Percentiles rank a stretch among this genome's conserved stretches.
Evolutionary conservation across 148 eudicot genomes (phyloP).

Genomic region (Simmondsia chinensis): DNA sequence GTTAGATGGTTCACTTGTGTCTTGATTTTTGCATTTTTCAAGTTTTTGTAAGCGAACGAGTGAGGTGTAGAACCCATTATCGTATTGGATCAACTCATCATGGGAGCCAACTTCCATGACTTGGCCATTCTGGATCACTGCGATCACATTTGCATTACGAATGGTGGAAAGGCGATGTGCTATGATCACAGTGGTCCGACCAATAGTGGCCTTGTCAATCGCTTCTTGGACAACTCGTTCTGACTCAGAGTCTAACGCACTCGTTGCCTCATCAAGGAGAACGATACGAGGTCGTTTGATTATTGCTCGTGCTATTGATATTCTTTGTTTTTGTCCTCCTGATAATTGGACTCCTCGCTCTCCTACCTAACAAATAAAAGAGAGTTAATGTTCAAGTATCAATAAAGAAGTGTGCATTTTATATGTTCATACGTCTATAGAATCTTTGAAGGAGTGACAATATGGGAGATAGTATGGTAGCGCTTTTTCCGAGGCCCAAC

Average conservation of each 20-base stretch:
- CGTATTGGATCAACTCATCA: constrained; percentile 21
- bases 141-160: constrained; percentile 30
- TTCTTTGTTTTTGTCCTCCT: constrained; percentile 54
- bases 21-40: constrained; percentile 1
- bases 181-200: constrained; percentile 39
- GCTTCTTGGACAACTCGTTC: constrained; percentile 46
- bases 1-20: not conserved
- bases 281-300: constrained; percentile 38
- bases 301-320: constrained; percentile 49
- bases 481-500: too few species aligned
- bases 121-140: constrained; percentile 31
- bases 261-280: too few species aligned
- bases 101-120: constrained; percentile 29
- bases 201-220: constrained; percentile 29
- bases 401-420: too few species aligned
- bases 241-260: constrained; percentile 44
- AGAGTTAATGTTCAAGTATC: too few species aligned
- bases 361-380: constrained; percentile 39
- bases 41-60: constrained; percentile 28
- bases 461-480: too few species aligned
- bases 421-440: too few species aligned
- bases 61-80: constrained; percentile 24
- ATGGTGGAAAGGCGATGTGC: constrained; percentile 54
- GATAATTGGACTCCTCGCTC: constrained; percentile 54
- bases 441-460: too few species aligned